phyloP scores from a whole-genome alignment of 352 stramenopile genomes.

The Elongisporangium anandrum region DNA sequence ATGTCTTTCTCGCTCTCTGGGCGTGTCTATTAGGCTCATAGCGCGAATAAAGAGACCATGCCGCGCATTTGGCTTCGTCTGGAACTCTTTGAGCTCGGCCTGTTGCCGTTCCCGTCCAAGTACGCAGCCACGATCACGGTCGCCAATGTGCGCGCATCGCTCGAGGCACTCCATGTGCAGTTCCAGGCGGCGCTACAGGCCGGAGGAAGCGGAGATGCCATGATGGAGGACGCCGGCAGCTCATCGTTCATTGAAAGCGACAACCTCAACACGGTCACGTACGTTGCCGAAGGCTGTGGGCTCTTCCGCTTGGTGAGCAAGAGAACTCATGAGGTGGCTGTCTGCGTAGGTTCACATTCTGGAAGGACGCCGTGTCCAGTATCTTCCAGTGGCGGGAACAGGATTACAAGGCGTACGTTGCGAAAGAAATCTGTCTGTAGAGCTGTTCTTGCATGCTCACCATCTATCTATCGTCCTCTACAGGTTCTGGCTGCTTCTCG shows the following conservation, averaged over 20 bases:
- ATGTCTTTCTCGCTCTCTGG: neutral
- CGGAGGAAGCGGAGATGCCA: conserved; percentile 28
- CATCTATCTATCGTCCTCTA: neutral
- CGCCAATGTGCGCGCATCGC: conserved; percentile 49
- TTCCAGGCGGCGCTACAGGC: conserved; percentile 18
- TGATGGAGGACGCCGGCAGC: conserved; percentile 25
- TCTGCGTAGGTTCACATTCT: conserved; percentile 42
- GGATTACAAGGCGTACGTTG: conserved; percentile 57
- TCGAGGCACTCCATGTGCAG: conserved; percentile 52
- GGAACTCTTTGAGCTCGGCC: conserved; percentile 83
- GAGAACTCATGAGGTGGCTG: neutral
- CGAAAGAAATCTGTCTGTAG: neutral
- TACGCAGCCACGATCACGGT: conserved; percentile 58
- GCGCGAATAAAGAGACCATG: conserved; percentile 18
- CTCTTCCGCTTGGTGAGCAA: neutral
- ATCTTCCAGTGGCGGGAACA: conserved; percentile 80
- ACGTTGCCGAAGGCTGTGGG: neutral
- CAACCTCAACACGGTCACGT: conserved; percentile 40
- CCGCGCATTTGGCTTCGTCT: conserved; percentile 76
- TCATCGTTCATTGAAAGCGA: conserved; percentile 49
- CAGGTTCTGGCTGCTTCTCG: conserved; percentile 76
- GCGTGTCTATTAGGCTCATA: neutral
- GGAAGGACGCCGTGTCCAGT: conserved; percentile 50
- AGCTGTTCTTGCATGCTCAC: neutral
- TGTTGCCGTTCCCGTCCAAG: conserved; percentile 72